Base-by-base conservation (phyloP, 2,329 filamentous ascomycete genomes). In the Alternaria viburni region DNA sequence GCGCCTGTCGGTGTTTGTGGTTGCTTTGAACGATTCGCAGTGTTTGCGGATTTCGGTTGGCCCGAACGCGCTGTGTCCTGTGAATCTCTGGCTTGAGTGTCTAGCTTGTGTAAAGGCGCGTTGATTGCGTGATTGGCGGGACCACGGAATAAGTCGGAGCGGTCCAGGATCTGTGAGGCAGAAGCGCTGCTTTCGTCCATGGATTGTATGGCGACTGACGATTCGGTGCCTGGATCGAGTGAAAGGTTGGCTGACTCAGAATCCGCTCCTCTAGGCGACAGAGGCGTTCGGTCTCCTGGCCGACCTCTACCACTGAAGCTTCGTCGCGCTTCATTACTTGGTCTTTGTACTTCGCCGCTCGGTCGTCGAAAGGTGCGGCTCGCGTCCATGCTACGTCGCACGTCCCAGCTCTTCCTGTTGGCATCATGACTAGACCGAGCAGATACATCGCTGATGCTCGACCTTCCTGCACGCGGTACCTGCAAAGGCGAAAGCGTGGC, bases 61-160 rank as follows among this genome's bases (percentile, higher is more conserved):
- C 55, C 50, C 12, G 77, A 80, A 15, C 79, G 77, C 12, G 78
- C 78, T 25, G 79, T 81, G 30, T 81, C 79, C 36, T 80, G 76
- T 61, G 79, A 80, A 63, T 76, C 64, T 26, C 74, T 73, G 15
- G 64, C 65, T n/a, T 69, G 25, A 32, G 60, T 65, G 26, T 74
- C 73, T 17, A 70, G 70, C 44, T 65, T 70, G 3, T 74, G 74
- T 5, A 66, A 58, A 12, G 73, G 65, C 28, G 64, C 45, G 17
- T 64, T 61, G 15, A 69, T 64, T 44, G 71, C 60, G 55, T 76
- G 67, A 17, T 93, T 87, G 0, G 90, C 92, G 15, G 93, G 93
- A 25, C 89, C 90, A 69, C 91, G 89, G 73, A 99, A 98, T 9
- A 97, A 91, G 70, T 96, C 93, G 70, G 93, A 97, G 32, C 92